phyloP scores from a whole-genome alignment of 345 rosid species.

The Bruguiera parviflora region DNA sequence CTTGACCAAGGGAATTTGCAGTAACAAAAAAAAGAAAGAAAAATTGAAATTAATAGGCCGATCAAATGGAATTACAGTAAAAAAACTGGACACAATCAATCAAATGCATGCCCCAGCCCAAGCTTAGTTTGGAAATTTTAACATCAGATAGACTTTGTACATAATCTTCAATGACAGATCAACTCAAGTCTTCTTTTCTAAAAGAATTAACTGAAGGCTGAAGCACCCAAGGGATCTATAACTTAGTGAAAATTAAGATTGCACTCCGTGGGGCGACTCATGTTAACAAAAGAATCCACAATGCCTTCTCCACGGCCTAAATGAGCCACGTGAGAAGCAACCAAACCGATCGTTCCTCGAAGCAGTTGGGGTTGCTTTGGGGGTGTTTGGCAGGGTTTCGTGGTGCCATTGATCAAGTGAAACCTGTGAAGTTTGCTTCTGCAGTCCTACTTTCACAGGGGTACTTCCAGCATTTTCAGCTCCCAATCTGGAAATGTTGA shows the following conservation, averaged over 20 bases:
- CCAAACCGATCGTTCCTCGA: constrained; percentile 38
- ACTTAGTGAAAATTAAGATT: not conserved
- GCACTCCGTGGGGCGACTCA: not conserved
- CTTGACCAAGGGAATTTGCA: no score
- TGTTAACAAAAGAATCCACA: not conserved
- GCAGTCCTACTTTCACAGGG: constrained; percentile 9
- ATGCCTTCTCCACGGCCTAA: constrained; percentile 3
- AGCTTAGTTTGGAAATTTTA: no score
- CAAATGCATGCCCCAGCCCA: no score
- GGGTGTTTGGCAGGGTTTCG: constrained; percentile 22
- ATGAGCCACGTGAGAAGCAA: constrained; percentile 53
- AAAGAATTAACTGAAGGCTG: no score
- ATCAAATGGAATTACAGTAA: no score
- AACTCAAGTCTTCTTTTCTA: no score
- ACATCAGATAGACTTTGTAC: no score
- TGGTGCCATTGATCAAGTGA: not conserved
- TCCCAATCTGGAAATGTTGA: constrained; percentile 34
- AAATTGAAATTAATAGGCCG: no score
- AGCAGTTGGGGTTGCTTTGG: constrained; percentile 15
- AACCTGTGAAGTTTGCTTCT: constrained; percentile 7
- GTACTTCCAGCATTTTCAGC: constrained; percentile 20
- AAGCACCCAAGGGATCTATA: no score
- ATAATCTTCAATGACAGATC: no score
- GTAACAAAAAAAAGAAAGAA: no score
- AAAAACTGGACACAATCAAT: no score